Conservation (phyloP, 1,284 basidiomycete species). For the Apiotrichum siamense region DNA sequence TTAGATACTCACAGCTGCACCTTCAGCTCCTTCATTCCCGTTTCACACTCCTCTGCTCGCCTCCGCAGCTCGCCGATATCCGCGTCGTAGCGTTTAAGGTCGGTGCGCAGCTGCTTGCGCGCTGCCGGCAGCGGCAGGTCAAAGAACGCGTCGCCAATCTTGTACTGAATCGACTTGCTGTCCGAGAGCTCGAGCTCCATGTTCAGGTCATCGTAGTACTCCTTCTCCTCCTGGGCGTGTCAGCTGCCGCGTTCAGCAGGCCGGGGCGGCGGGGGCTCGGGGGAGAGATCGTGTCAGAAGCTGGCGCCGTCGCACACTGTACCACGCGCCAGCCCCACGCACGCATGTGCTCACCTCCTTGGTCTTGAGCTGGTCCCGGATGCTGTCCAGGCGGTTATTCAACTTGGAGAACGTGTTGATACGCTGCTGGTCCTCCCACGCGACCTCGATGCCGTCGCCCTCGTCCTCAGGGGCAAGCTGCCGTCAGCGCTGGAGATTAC, state of each 20-base stretch:
- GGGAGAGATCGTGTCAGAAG: no score
- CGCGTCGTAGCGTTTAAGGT: slow-evolving; percentile 57
- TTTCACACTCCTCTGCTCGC: slow-evolving; percentile 66
- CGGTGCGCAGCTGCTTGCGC: slow-evolving; percentile 65
- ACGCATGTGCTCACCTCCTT: slow-evolving; percentile 56
- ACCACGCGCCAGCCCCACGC: background rate
- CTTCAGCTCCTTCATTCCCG: slow-evolving; percentile 84
- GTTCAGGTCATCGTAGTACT: slow-evolving; percentile 79
- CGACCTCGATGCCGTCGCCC: slow-evolving; percentile 75
- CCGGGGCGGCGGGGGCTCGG: no score
- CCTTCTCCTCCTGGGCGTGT: slow-evolving; percentile 74
- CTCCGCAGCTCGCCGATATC: slow-evolving; percentile 57
- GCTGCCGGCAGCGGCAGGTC: slow-evolving; percentile 68
- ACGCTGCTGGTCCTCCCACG: slow-evolving; percentile 90
- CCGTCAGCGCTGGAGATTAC: background rate
- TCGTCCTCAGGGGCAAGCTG: slow-evolving; percentile 50
- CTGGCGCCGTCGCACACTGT: background rate
- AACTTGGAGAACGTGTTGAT: slow-evolving; percentile 92
- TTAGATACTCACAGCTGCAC: slow-evolving; percentile 56
- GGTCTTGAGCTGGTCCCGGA: slow-evolving; percentile 65
- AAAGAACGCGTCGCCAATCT: slow-evolving; percentile 83
- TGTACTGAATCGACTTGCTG: slow-evolving; percentile 78
- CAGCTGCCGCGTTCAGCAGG: no score
- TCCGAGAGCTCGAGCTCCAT: slow-evolving; percentile 85
- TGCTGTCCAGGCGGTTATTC: slow-evolving; percentile 66